These are phyloP conservation scores for Lecanoromycetidae sp. DNA, from an alignment of 2,329 filamentous ascomycete genomes.

Conservation along the genomic window DNA sequence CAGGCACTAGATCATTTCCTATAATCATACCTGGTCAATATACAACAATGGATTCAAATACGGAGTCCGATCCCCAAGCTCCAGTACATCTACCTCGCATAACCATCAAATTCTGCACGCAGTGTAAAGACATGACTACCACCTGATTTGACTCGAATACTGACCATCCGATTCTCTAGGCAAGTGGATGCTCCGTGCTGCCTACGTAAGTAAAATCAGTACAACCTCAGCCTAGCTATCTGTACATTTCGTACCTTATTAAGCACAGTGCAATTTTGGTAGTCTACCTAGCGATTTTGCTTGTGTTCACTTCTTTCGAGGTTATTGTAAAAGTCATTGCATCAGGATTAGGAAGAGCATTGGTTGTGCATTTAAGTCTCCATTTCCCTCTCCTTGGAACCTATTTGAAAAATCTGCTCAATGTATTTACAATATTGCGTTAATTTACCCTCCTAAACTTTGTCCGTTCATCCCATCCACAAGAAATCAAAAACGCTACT, in stretches of 20 bases:
- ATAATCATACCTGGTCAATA: neutral
- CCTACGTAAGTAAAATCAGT: constrained; percentile 56
- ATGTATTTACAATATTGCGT: no score
- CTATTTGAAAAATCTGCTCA: no score
- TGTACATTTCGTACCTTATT: no score
- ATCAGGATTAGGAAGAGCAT: no score
- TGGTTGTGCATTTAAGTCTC: no score
- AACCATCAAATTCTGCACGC: constrained; percentile 83
- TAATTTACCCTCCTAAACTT: neutral
- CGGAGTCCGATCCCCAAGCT: constrained; percentile 10
- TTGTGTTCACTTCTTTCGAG: no score
- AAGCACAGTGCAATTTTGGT: no score
- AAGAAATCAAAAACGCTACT: no score
- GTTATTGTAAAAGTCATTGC: no score
- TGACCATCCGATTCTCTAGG: constrained; percentile 25
- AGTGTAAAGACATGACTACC: constrained; percentile 37
- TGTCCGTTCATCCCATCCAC: neutral
- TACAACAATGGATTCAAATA: constrained; percentile 1
- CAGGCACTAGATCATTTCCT: neutral
- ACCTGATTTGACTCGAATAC: neutral
- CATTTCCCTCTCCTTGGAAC: no score
- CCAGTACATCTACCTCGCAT: constrained; percentile 52
- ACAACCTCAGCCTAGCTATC: no score
- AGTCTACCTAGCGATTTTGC: no score
- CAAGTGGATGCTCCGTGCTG: constrained; percentile 78